Percentiles rank a stretch among this genome's conserved stretches.
These are phyloP conservation scores for Salix caprea DNA, from an alignment of 345 rosid genomes.

Conservation along the genomic window DNA sequence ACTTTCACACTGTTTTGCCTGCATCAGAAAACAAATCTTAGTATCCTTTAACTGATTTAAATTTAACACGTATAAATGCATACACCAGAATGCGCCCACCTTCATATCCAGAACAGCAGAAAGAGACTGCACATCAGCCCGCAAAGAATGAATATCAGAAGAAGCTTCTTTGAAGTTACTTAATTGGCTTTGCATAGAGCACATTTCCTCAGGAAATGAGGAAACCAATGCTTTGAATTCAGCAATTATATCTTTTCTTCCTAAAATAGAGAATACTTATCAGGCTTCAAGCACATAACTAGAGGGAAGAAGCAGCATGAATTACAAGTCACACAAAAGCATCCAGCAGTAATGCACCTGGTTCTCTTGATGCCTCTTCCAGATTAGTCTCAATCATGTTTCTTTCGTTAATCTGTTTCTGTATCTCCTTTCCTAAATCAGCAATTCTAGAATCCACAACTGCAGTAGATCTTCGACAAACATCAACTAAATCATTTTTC, in stretches of 20 bases:
- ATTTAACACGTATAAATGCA: constrained; percentile 5
- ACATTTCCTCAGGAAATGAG: constrained; percentile 90
- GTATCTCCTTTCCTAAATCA: constrained; percentile 57
- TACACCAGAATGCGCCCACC: constrained; percentile 41
- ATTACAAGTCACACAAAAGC: background rate
- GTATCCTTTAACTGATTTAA: constrained; percentile 13
- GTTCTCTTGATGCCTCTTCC: constrained; percentile 69
- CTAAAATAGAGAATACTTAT: constrained; percentile 42
- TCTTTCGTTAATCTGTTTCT: constrained; percentile 58
- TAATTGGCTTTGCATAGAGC: constrained; percentile 71
- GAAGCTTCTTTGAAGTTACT: constrained; percentile 70
- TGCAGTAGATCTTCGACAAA: constrained; percentile 61
- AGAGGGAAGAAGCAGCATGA: constrained; percentile 9
- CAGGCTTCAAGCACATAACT: constrained; percentile 15
- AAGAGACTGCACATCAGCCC: constrained; percentile 76
- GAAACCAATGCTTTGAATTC: constrained; percentile 84
- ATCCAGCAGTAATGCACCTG: constrained; percentile 40
- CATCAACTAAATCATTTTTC: constrained; percentile 70
- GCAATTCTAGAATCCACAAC: constrained; percentile 63
- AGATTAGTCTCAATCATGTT: constrained; percentile 51
- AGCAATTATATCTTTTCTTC: constrained; percentile 79
- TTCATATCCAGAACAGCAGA: constrained; percentile 57
- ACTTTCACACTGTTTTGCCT: constrained; percentile 64
- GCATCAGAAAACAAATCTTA: constrained; percentile 27
- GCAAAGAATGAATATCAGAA: constrained; percentile 67